Percentiles rank a stretch among this genome's conserved stretches.
Conservation (phyloP, 345 rosid species). For the Carallia brachiata region DNA sequence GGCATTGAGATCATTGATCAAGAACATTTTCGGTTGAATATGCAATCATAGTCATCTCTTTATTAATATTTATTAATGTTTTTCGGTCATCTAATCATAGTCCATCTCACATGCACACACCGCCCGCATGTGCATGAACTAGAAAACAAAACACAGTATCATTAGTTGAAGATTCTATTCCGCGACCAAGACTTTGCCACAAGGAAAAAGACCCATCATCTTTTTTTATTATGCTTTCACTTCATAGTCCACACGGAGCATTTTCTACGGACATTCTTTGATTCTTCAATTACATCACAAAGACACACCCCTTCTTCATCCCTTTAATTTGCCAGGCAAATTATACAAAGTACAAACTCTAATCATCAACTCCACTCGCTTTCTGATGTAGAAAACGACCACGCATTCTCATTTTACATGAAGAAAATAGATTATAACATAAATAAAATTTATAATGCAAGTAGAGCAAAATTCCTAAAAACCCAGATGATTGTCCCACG, state of each 20-base stretch:
- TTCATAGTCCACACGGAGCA: conserved; percentile 1
- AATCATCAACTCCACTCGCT: conserved; percentile 17
- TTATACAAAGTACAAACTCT: neutral
- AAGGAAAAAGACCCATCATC: conserved; percentile 5
- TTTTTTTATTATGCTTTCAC: conserved; percentile 11
- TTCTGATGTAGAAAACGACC: conserved; percentile 37
- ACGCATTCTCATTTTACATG: conserved; percentile 19
- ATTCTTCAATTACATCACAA: neutral
- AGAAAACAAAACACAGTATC: neutral
- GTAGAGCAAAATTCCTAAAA: conserved; percentile 13
- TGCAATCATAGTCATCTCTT: neutral
- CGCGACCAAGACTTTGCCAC: neutral
- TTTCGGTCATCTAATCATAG: too few relatives aligned
- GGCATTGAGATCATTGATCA: neutral
- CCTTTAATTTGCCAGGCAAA: neutral
- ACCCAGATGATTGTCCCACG: neutral
- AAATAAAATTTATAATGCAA: conserved; percentile 6
- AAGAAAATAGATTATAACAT: neutral
- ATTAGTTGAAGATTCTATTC: conserved; percentile 19
- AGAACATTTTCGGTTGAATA: neutral
- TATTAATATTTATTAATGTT: too few relatives aligned
- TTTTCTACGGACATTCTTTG: conserved; percentile 7
- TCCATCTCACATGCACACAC: conserved; percentile 18
- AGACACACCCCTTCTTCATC: neutral
- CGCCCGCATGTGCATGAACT: neutral